Evolutionary conservation across 805 yeast genomes (phyloP), one percentile per base, ranked within the genome.

Genomic region (Lachancea lanzarotensis): DNA sequence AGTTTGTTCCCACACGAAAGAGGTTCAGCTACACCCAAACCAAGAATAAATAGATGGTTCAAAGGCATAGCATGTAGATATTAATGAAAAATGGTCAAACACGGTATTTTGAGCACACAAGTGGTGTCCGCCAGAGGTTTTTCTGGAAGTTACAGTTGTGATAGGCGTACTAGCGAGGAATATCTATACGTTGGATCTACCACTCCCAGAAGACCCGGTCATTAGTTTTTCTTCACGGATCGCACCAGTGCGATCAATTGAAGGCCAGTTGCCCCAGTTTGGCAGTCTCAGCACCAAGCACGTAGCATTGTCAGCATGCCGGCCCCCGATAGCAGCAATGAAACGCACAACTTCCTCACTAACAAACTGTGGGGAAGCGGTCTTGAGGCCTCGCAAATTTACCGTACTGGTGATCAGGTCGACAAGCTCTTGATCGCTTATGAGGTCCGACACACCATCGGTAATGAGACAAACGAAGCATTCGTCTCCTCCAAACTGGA

Each of bases 261-360:
- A 66, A 7, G 93, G 91, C 97, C 98, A 93, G 45, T 79, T 75
- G 5, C 96, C 96, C 98, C 98, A 93, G 9, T 96, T 96, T 30
- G 76, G 73, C 45, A 93, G 68, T 47, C 95, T 70, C 10, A 91
- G 65, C 3, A 93, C 85, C 50, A 84, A 57, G 60, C 96, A 88
- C 2, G 97, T 88, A n/a, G 98, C 95, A 65, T 93, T 93, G 62
- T 93, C 98, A 56, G 86, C 89, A 26, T 60, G 57, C 47, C 49
- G 60, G 2, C 95, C 93, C 12, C 95, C 95, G 8, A 90, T 75
- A 35, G 85, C 85, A 59, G 84, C 89, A 10, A 89, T 83, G 61
- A 81, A 93, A 54, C 81, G 75, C 11, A 91, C 78, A 16, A 93
- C 84, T 60, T 90, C 97, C 48, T 78, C 80, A 0, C 97, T 90